Evolutionary conservation across 2,329 filamentous ascomycete genomes (phyloP), one percentile per base, ranked within the genome.

Genomic region (Arthroderma sp.): DNA sequence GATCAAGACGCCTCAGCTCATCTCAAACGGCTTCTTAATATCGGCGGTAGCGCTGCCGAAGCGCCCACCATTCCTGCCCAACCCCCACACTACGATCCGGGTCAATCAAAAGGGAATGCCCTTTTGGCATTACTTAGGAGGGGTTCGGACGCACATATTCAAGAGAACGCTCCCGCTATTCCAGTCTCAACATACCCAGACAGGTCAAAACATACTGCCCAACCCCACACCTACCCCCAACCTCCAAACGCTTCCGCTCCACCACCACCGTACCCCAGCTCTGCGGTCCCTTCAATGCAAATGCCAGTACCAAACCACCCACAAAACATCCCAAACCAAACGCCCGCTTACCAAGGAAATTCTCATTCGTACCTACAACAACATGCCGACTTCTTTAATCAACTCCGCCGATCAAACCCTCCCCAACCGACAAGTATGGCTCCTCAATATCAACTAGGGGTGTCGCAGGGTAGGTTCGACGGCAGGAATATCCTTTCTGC

Each of bases 121-220:
- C 65, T 82, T 39, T 61, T 81, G 43, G 70, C 74, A 10, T 65
- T 82, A 50, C 63, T 82, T 36, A 65, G 69, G 49, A 63, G 64
- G 39, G 61, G 60, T 15, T 50, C 61, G 3, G 53, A 57, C 49
- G 49, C 63, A 57, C 10, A 53, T 54, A 32, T 51, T 55, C 38
- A 44, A 15, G 52, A 51, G 33, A 57, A 54, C 38, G 51, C 52
- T 28, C 55, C 57, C 29, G 42, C 50, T 11, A 47, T 53, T 10
- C 46, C 51, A 8, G 53, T 54, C 29, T 34, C 41, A n/a, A 28
- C 37, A 15, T 28, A 43, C 33, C 36, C 30, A 36, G 29, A 10
- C 37, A 36, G 22, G 10, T 6, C 38, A 8, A 33, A 22, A 8
- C 32, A 3, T n/a, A n/a, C 30, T 38, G 8, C n/a, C 33, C 36